phyloP scores from a whole-genome alignment of 176 grass and related monocot genomes.

The Musa schizocarpa region DNA sequence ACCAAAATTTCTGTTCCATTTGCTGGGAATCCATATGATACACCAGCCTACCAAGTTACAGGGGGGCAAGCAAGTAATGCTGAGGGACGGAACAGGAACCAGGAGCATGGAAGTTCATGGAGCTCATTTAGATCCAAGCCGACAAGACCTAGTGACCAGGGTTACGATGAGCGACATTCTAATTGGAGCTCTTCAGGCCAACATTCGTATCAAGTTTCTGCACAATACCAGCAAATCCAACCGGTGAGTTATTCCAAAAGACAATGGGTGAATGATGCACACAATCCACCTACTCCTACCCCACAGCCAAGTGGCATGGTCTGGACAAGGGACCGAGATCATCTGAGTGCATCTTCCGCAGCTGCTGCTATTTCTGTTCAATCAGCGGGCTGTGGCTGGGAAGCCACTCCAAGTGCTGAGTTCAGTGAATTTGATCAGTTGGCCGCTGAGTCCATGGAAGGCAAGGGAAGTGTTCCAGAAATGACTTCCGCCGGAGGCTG shows the following conservation, averaged over 20 bases:
- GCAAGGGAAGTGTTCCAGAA: constrained; percentile 26
- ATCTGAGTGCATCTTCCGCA: constrained; percentile 20
- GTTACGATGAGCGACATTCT: constrained; percentile 28
- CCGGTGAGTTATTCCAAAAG: constrained; percentile 28
- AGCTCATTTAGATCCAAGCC: constrained; percentile 31
- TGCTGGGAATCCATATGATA: constrained; percentile 25
- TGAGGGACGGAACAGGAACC: constrained; percentile 25
- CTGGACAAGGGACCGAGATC: constrained; percentile 17
- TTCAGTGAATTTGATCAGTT: constrained; percentile 22
- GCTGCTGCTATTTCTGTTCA: constrained; percentile 24
- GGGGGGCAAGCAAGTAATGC: constrained; percentile 15
- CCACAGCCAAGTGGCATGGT: constrained; percentile 29
- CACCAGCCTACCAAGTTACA: constrained; percentile 27
- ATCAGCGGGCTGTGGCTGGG: constrained; percentile 38
- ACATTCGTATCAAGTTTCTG: constrained; percentile 37
- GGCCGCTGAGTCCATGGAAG: constrained; percentile 28
- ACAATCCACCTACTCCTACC: constrained; percentile 21
- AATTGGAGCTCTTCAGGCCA: constrained; percentile 27
- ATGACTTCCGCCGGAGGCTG: constrained; percentile 39
- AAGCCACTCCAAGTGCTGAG: constrained; percentile 28
- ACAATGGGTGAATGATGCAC: constrained; percentile 19
- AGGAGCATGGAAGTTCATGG: constrained; percentile 45
- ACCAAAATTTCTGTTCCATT: constrained; percentile 23
- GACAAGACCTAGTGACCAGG: constrained; percentile 24
- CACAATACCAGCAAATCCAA: constrained; percentile 24